Percentiles rank a stretch among this genome's conserved stretches.
phyloP scores from a whole-genome alignment of 768 basidiomycete genomes.

The Boletus coccyginus region DNA sequence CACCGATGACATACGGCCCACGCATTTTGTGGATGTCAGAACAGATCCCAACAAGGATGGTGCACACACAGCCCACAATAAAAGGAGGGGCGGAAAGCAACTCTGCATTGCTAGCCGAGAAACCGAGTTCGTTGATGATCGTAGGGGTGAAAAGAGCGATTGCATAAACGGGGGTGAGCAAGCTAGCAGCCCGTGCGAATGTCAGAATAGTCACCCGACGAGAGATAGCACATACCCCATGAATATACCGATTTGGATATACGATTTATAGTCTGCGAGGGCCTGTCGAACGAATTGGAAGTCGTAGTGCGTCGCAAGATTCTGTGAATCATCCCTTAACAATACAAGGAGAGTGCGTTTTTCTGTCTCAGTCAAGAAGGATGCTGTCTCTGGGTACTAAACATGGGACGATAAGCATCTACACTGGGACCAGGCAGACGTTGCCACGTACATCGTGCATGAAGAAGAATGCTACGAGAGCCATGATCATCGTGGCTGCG shows the following conservation, averaged over 20 bases:
- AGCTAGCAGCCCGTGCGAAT: constrained; percentile 18
- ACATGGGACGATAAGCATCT: neutral
- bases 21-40: constrained; percentile 3
- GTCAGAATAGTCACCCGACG: neutral
- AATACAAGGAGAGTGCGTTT: constrained; percentile 31
- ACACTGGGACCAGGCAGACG: neutral
- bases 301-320: constrained; percentile 44
- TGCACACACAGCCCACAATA: constrained; percentile 43
- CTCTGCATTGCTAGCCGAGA: constrained; percentile 48
- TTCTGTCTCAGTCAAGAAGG: constrained; percentile 48
- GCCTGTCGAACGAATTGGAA: constrained; percentile 49
- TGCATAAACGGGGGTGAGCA: constrained; percentile 43
- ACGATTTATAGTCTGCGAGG: constrained; percentile 43
- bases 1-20: constrained; percentile 1
- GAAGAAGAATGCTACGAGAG: constrained; percentile 39
- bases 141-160: constrained; percentile 50
- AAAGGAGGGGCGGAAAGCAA: constrained; percentile 49
- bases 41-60: constrained; percentile 37
- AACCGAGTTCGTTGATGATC: constrained; percentile 50
- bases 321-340: constrained; percentile 43
- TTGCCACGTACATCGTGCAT: constrained; percentile 45
- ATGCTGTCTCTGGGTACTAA: constrained; percentile 56
- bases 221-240: constrained; percentile 33
- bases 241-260: constrained; percentile 35
- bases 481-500: constrained; percentile 23